Evolutionary conservation across 2,329 filamentous ascomycete species (phyloP), one percentile per base, ranked within the genome.

Genomic region (Hymenoscyphus albidus): DNA sequence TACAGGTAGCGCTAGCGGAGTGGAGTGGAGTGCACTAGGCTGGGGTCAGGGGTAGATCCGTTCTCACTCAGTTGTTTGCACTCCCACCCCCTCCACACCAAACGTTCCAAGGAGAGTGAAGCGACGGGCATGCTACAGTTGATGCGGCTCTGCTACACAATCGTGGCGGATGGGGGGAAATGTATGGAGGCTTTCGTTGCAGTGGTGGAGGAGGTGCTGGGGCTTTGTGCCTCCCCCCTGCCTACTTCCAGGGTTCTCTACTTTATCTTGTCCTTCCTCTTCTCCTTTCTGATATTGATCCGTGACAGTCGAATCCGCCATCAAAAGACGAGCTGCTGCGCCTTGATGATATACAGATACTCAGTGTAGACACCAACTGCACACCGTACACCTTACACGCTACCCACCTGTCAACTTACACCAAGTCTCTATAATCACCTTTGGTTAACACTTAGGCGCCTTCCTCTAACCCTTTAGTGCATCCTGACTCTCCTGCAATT

Each of bases 381-480:
- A 2, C 9, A 35, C 35, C 35, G 5, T 22, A n/a, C 10, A 51
- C 48, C 42, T 13, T 44, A 27, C n/a, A 42, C 22, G 5, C 12
- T 42, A 59, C 67, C 61, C 18, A 35, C 65, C 62, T 64, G 54
- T 60, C 63, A 59, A 62, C 70, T 69, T 69, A 65, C 64, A 69
- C 68, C 54, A 58, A 54, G 44, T 27, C 55, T 57, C 55, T 59
- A 40, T 39, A 59, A 62, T 62, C 40, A 51, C 59, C n/a, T 56
- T 57, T 51, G 27, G 27, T 27, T 27, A 2, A 27, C 18, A 31
- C 42, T 54, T 22, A 51, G 7, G 18, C 48, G 13, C n/a, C 48
- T 54, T 54, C 48, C 48, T 54, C 18, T 18, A 14, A 2, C 48
- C 10, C n/a, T 22, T 22, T 9, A 54, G 48, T 22, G 18, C 39